These are phyloP conservation scores for Pneumocystis jirovecii DNA, from an alignment of 1,139 yeast species.

Conservation along the genomic window DNA sequence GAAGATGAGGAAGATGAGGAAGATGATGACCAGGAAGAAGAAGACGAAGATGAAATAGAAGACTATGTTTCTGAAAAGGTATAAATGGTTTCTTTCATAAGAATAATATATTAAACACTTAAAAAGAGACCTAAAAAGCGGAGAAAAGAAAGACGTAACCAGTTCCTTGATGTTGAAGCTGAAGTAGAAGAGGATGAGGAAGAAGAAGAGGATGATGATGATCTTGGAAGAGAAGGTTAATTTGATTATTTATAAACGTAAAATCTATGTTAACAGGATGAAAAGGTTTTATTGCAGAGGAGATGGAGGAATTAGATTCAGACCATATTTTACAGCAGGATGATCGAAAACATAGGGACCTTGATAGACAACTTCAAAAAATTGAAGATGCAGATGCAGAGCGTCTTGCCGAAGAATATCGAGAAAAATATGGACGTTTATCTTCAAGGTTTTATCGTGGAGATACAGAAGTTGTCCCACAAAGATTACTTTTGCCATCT, in stretches of 20 bases:
- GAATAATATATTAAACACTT: constrained; percentile 37
- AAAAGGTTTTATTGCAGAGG: constrained; percentile 52
- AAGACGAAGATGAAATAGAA: constrained; percentile 22
- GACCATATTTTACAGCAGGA: constrained; percentile 23
- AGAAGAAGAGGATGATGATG: constrained; percentile 86
- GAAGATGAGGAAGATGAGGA: constrained; percentile 4
- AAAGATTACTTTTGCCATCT: constrained; percentile 81
- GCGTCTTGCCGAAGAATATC: constrained; percentile 77
- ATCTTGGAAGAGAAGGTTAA: constrained; percentile 59
- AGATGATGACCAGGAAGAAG: constrained; percentile 19
- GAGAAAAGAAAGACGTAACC: constrained; percentile 57
- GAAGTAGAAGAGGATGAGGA: constrained; percentile 98
- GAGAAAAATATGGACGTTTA: constrained; percentile 81
- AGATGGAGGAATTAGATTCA: constrained; percentile 28
- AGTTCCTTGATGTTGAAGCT: constrained; percentile 96
- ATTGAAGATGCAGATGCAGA: constrained; percentile 93
- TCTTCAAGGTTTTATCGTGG: constrained; percentile 75
- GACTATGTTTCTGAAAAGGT: constrained; percentile 14
- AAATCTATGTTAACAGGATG: constrained; percentile 22
- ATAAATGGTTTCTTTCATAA: constrained; percentile 18
- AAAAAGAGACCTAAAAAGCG: constrained; percentile 46
- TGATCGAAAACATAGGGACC: constrained; percentile 75
- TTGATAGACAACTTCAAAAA: constrained; percentile 79
- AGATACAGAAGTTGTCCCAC: constrained; percentile 79
- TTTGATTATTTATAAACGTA: constrained; percentile 14